phyloP scores from a whole-genome alignment of 306 rosid genomes.

The Dryas drummondii region DNA sequence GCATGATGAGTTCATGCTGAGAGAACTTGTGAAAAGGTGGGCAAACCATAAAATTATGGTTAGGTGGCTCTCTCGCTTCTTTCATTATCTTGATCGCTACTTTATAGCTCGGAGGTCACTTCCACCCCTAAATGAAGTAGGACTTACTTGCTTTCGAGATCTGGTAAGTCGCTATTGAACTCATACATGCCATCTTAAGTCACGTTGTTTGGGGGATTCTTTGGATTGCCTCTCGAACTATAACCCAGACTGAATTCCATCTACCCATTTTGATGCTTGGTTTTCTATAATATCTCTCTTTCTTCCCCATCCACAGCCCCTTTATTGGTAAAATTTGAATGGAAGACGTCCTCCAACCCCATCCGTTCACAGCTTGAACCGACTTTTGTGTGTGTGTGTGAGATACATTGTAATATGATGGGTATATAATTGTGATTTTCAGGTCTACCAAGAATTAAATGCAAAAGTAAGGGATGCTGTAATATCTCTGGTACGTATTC shows the following conservation, averaged over 20 bases:
- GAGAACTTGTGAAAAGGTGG: conserved; percentile 79
- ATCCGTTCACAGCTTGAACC: not conserved
- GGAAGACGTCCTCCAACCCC: not conserved
- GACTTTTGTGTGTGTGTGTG: not conserved
- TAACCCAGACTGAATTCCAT: not conserved
- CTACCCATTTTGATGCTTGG: not conserved
- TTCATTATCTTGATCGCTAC: conserved; percentile 57
- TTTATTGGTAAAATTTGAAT: not conserved
- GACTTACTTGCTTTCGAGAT: conserved; percentile 60
- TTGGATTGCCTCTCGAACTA: not conserved
- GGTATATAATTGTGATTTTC: conserved; percentile 24
- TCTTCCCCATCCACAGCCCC: not conserved
- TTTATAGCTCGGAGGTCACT: conserved; percentile 48
- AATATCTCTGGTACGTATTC: conserved; percentile 51
- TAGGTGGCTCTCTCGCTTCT: conserved; percentile 62
- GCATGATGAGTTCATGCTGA: conserved; percentile 64
- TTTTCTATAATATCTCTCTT: not conserved
- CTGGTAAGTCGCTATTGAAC: conserved; percentile 45
- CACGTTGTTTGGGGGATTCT: not conserved
- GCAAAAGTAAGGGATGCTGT: conserved; percentile 64
- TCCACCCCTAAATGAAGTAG: conserved; percentile 61
- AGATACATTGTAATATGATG: conserved; percentile 1
- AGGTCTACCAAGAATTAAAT: conserved; percentile 65
- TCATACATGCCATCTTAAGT: not conserved
- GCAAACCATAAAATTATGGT: conserved; percentile 74